phyloP scores from a whole-genome alignment of 129 eudicot species.

The Ambrosia artemisiifolia region DNA sequence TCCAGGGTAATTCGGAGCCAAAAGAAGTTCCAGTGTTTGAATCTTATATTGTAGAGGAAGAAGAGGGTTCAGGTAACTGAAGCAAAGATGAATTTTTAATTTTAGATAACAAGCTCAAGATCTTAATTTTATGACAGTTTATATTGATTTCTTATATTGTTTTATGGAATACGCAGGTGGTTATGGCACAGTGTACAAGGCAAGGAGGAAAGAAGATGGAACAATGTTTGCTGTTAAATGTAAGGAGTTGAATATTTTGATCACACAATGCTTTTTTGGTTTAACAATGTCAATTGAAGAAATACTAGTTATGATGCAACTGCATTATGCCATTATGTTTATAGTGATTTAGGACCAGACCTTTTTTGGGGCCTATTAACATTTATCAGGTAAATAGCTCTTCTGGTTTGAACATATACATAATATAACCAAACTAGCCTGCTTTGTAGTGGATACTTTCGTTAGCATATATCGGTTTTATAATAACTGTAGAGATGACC shows the following conservation, averaged over 20 bases:
- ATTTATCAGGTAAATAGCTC: constrained; percentile 1
- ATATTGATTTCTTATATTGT: background rate
- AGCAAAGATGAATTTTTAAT: background rate
- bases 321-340: background rate
- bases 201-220: constrained; percentile 81
- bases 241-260: constrained; percentile 35
- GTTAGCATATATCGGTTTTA: constrained; percentile 5
- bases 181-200: constrained; percentile 94
- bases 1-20: constrained; percentile 52
- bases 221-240: constrained; percentile 86
- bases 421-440: constrained; percentile 14
- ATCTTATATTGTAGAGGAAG: constrained; percentile 64
- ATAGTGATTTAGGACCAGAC: background rate
- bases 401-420: constrained; percentile 7
- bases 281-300: constrained; percentile 4
- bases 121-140: background rate
- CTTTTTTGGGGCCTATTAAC: background rate
- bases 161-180: constrained; percentile 63
- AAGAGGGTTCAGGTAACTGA: constrained; percentile 94
- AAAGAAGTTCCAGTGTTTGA: constrained; percentile 66
- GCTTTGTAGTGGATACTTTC: background rate
- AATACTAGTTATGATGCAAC: background rate
- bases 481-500: background rate
- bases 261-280: background rate
- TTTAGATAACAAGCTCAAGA: background rate